phyloP scores from a whole-genome alignment of 441 rosid species.

The Raphanus hybrid region DNA sequence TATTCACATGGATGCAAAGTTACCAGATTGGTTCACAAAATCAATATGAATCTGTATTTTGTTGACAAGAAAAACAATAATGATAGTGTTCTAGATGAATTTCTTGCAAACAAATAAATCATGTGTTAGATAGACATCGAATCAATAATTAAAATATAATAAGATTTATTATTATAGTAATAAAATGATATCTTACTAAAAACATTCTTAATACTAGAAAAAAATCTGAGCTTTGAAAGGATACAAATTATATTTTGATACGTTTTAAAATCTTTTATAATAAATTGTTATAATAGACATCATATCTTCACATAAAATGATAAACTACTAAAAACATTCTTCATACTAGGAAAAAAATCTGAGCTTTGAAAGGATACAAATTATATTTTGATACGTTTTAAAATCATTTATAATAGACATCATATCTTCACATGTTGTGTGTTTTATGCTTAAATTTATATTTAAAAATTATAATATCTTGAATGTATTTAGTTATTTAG shows the following conservation, averaged over 20 bases:
- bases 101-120: background rate
- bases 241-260: background rate
- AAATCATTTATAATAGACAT: background rate
- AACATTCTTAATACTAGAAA: background rate
- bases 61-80: background rate
- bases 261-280: background rate
- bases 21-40: background rate
- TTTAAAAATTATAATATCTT: background rate
- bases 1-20: too few species aligned
- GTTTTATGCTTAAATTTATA: background rate
- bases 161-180: background rate
- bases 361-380: background rate
- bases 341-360: background rate
- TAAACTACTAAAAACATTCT: background rate
- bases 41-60: background rate
- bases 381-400: background rate
- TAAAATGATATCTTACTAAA: background rate
- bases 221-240: background rate
- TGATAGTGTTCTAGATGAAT: background rate
- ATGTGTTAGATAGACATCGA: background rate
- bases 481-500: background rate
- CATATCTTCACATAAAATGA: background rate
- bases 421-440: background rate
- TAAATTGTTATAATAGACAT: background rate
- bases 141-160: background rate